Evolutionary conservation across 352 stramenopile genomes (phyloP).

Genomic region (Phytophthora sp.): DNA sequence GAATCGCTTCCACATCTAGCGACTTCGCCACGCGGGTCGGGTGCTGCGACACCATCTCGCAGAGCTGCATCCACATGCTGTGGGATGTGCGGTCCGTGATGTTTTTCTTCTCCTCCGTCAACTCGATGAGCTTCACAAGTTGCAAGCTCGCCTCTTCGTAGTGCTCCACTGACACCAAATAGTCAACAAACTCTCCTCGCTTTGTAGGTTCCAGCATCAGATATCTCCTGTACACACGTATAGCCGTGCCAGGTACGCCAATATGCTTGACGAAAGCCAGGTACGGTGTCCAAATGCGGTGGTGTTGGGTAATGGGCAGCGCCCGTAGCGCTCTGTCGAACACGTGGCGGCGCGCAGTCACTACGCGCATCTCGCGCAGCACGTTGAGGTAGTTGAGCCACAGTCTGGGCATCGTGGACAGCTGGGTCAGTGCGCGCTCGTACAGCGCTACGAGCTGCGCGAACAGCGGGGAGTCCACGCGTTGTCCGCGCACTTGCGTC

Average conservation of each 20-base stretch:
- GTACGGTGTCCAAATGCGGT: conserved; percentile 95
- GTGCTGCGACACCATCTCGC: conserved; percentile 95
- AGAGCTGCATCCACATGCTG: conserved; percentile 98
- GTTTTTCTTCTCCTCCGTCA: conserved; percentile 49
- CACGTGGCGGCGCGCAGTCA: conserved; percentile 83
- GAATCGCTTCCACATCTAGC: conserved; percentile 96
- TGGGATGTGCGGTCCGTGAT: conserved; percentile 78
- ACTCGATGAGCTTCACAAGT: conserved; percentile 78
- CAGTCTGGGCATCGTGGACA: conserved; percentile 97
- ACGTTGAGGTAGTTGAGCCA: conserved; percentile 94
- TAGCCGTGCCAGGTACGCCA: conserved; percentile 77
- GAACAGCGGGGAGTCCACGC: conserved; percentile 59
- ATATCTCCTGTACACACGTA: conserved; percentile 90
- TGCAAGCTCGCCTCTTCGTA: conserved; percentile 87
- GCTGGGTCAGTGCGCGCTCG: conserved; percentile 91
- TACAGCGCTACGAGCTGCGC: conserved; percentile 61
- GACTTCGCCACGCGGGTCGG: conserved; percentile 86
- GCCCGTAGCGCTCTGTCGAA: conserved; percentile 96
- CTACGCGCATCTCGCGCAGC: conserved; percentile 72
- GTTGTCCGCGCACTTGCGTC: conserved; percentile 62
- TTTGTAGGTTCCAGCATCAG: conserved; percentile 82
- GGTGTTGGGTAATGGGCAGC: conserved; percentile 98
- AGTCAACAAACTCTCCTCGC: conserved; percentile 80
- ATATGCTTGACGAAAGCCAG: conserved; percentile 88
- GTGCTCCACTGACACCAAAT: conserved; percentile 72